Conservation (phyloP, 805 yeast genomes). For the Kockiozyma suomiensis region DNA sequence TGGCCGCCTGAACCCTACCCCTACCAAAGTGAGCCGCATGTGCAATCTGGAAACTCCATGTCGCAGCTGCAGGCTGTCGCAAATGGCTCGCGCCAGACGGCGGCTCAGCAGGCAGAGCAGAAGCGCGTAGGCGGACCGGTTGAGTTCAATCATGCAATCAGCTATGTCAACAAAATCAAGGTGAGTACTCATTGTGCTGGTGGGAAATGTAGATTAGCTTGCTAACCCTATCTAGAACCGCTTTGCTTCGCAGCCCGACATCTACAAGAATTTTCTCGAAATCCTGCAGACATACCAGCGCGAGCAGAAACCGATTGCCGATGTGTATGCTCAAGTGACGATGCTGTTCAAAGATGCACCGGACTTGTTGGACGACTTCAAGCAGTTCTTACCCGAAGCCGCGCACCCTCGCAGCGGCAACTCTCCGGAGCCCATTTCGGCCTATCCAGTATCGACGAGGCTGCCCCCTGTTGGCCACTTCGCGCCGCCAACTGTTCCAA, state of each 20-base stretch:
- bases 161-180: slow-evolving; percentile 93
- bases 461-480: slow-evolving; percentile 89
- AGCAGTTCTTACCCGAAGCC: slow-evolving; percentile 90
- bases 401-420: slow-evolving; percentile 42
- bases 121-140: slow-evolving; percentile 60
- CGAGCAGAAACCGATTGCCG: slow-evolving; percentile 92
- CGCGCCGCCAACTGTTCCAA: slow-evolving; percentile 56
- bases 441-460: slow-evolving; percentile 45
- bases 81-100: slow-evolving; percentile 28
- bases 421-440: slow-evolving; percentile 36
- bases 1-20: slow-evolving; percentile 28
- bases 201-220: slow-evolving; percentile 71
- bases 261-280: slow-evolving; percentile 91
- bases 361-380: slow-evolving; percentile 90
- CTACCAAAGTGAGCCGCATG: slow-evolving; percentile 19
- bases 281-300: slow-evolving; percentile 95
- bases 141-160: slow-evolving; percentile 95
- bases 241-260: slow-evolving; percentile 91
- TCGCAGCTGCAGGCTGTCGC: slow-evolving; percentile 35
- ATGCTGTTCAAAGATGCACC: slow-evolving; percentile 89
- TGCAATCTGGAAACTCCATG: slow-evolving; percentile 17
- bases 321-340: slow-evolving; percentile 93
- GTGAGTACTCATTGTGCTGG: slow-evolving; percentile 57
- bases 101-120: slow-evolving; percentile 27
- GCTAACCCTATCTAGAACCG: slow-evolving; percentile 52